Base-by-base conservation (phyloP, 805 yeast species). In the Yarrowia sp. region DNA sequence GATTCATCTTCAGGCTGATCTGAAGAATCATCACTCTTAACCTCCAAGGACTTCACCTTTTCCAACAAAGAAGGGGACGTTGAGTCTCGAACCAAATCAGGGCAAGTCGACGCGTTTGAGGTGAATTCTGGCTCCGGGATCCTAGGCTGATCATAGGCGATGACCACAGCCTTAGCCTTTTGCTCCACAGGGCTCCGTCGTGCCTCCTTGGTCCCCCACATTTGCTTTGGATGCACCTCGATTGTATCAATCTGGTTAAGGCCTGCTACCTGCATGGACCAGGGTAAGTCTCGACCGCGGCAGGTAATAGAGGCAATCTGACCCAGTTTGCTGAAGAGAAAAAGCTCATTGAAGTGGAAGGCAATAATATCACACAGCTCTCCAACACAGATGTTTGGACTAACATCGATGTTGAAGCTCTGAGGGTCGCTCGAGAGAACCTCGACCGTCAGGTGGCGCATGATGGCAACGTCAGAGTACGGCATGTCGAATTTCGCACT, bases 211-310 rank as follows among this genome's bases (percentile, higher is more conserved):
- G n/a, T 26, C 19, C 38, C 38, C 38, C 54, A 30, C 54, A 14
- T 38, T n/a, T 14, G 26, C 9, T 48, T 32, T 17, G 32, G 26
- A 48, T 48, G 54, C 17, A 48, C 54, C 54, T 48, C 35, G 16
- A 48, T 19, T 14, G 54, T 30, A 38, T 48, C 54, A 12, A 48
- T 21, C 19, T 48, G 36, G 38, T 48, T 48, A 21, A 48, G 54
- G 32, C 54, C 54, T 48, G 54, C 54, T 36, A 48, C 54, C 24
- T 30, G 14, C 54, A 48, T 48, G 54, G 38, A n/a, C 54, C 54
- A 48, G 28, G 54, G 38, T 14, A 48, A 38, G 21, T 30, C 38
- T 3, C 26, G 38, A 2, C 54, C 54, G 7, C 38, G 36, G 28
- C 14, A 14, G 9, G 54, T 30, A 12, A 48, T 48, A n/a, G 26